Evolutionary conservation across 2,329 filamentous ascomycete genomes (phyloP).

Genomic region (Fusarium bactridioides): DNA sequence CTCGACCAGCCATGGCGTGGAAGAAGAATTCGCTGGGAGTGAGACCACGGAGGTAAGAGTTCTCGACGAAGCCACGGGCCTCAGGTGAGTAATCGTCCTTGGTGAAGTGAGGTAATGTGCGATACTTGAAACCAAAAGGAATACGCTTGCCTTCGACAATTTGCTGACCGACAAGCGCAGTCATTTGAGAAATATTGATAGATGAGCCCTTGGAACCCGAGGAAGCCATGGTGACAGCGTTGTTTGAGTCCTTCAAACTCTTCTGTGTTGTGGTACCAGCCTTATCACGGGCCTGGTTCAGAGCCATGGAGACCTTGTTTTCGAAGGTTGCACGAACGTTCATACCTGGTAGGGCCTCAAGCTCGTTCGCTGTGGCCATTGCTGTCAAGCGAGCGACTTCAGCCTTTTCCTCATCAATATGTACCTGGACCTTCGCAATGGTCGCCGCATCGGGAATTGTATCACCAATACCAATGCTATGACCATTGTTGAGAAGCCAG

Average conservation of each 20-base stretch:
- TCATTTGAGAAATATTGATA: conserved; percentile 99
- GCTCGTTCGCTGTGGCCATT: conserved; percentile 81
- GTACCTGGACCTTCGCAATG: conserved; percentile 82
- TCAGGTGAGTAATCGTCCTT: conserved; percentile 99
- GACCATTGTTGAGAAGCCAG: conserved; percentile 95
- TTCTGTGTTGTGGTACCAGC: conserved; percentile 92
- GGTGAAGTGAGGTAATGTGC: conserved; percentile 95
- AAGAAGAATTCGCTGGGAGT: conserved; percentile 99
- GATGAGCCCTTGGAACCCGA: conserved; percentile 98
- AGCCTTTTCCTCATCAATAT: conserved; percentile 82
- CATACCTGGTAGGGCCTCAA: conserved; percentile 97
- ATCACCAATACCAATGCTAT: conserved; percentile 98
- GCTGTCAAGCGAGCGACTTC: conserved; percentile 80
- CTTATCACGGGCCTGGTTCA: conserved; percentile 96
- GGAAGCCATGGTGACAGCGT: conserved; percentile 93
- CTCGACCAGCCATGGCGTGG: conserved; percentile 99
- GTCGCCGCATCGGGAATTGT: conserved; percentile 90
- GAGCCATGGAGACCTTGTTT: conserved; percentile 90
- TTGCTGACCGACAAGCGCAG: conserved; percentile 95
- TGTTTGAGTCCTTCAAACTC: conserved; percentile 94
- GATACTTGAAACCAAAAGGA: conserved; percentile 98
- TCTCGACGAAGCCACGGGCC: conserved; percentile 96
- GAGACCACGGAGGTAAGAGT: conserved; percentile 94
- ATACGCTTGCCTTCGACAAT: conserved; percentile 99
- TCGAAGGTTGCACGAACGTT: conserved; percentile 98